Percentiles rank a stretch among this genome's conserved stretches.
Conservation (phyloP, 306 rosid genomes). For the Prunus campanulata region DNA sequence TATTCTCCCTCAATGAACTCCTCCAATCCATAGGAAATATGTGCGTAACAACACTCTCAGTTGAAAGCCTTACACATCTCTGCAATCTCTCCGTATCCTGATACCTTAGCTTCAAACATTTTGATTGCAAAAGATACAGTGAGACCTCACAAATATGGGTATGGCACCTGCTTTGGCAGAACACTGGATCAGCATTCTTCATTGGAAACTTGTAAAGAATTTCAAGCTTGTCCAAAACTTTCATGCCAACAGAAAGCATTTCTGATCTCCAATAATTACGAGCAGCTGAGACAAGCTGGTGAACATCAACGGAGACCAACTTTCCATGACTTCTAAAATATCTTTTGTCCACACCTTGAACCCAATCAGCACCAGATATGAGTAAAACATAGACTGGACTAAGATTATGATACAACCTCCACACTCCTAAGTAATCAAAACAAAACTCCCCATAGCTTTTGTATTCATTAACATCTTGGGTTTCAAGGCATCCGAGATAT, state of each 20-base stretch:
- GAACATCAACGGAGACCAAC: slow-evolving; percentile 35
- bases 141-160: slow-evolving; percentile 45
- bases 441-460: slow-evolving; percentile 40
- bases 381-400: slow-evolving; percentile 39
- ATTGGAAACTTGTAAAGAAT: slow-evolving; percentile 27
- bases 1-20: slow-evolving; percentile 27
- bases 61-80: slow-evolving; percentile 22
- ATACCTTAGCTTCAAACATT: slow-evolving; percentile 14
- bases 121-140: slow-evolving; percentile 39
- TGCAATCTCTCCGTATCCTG: slow-evolving; percentile 14
- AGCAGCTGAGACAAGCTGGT: slow-evolving; percentile 37
- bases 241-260: slow-evolving; percentile 42
- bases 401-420: slow-evolving; percentile 22
- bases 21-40: slow-evolving; percentile 46
- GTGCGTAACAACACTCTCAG: slow-evolving; percentile 9
- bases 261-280: slow-evolving; percentile 54
- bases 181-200: slow-evolving; percentile 10
- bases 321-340: slow-evolving; percentile 34
- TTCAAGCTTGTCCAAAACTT: slow-evolving; percentile 48
- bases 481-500: slow-evolving; percentile 33
- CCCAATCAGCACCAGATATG: slow-evolving; percentile 62
- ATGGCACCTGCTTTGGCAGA: slow-evolving; percentile 33
- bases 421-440: slow-evolving; percentile 56
- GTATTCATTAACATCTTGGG: slow-evolving; percentile 25
- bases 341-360: slow-evolving; percentile 25